Base-by-base conservation (phyloP, 169 alveolate genomes). In the Eimeria brunetti region DNA sequence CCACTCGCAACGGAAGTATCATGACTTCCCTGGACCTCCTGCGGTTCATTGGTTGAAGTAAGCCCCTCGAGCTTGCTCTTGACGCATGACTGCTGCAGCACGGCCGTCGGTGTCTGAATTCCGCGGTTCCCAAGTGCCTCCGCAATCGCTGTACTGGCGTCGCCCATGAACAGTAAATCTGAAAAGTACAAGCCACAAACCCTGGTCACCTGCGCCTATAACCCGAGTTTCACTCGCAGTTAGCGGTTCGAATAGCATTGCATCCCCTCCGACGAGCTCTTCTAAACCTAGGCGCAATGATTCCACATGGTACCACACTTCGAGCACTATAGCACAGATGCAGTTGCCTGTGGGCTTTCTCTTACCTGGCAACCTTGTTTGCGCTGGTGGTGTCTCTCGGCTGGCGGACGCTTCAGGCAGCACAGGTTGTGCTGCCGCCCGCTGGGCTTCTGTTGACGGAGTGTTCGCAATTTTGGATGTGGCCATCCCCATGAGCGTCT, bases 401-500 rank as follows among this genome's bases (percentile, higher is more conserved):
- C 80, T 30, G 78, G n/a, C 58, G 16, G 80, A 30, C 24, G 90
- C 33, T 83, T 49, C 90, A 33, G 75, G 91, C 91, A 38, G 71
- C 62, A 38, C 91, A 20, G 91, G 91, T 53, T 85, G 91, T 85
- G 80, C 64, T 22, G 91, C 60, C 30, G 80, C 78, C 30, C 91
- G 75, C 75, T 85, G 91, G 56, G 91, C 67, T 60, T 85, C 91
- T 36, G 58, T 24, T 24, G 76, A 64, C 4, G 58, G 36, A 36
- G 76, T 56, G 60, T 60, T 85, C 4, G 58, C 60, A 33, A 69
- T 9, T 49, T 85, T 85, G 24, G 91, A 85, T 36, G 78, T 85
- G 8, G 95, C 78, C 80, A 56, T 56, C 41, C 92, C 95, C 95
- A 92, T 92, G 27, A 80, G 76, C 8, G 86, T 46, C 80, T 81